Evolutionary conservation across 352 stramenopile species (phyloP), one percentile per base, ranked within the genome.

Genomic region (Aphanomyces invadans): DNA sequence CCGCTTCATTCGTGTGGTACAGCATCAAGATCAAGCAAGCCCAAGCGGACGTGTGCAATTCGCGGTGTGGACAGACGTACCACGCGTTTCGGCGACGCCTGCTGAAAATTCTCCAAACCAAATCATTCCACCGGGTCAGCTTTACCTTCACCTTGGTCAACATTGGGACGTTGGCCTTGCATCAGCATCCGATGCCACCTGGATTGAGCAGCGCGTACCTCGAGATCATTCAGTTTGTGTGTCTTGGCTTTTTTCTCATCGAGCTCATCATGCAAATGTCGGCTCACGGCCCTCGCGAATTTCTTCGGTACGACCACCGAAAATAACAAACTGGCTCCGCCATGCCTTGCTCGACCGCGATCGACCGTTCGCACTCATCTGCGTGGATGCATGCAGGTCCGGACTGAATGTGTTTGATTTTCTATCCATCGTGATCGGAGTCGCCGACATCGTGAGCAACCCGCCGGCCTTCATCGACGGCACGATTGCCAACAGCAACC

Each of bases 361-460:
- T 38, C 9, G 23, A 21, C 31, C 44, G 44, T 52, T 52, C 4
- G 29, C 54, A 21, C 7, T 31, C 54, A 62, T 12, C 48, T 56
- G 5, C 3, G 25, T 42, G 59, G 19, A 28, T 57, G 19, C 25
- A 19, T 67, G 36, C 36, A 67, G 60, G 3, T 87, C 95, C 31
- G 70, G 71, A 4, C 92, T 93, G 65, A 94, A 94, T 42, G 38
- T 90, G 2, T 95, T 95, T 59, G 88, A 96, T 64, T 83, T 80
- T 1, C 89, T 92, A 56, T 83, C 95, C 21, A 85, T 96, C 5
- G 82, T 73, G 4, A 87, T 87, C 64, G 77, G 86, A 9, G 63
- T 93, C 3, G 65, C 95, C 0, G 86, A 95, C 62, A 87, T 75
- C 0, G 65, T 85, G 15, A 70, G 77, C 33, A 80, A 83, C 0